These are phyloP conservation scores for Aspergillus niger DNA, from an alignment of 2,329 filamentous ascomycete species.

Conservation along the genomic window DNA sequence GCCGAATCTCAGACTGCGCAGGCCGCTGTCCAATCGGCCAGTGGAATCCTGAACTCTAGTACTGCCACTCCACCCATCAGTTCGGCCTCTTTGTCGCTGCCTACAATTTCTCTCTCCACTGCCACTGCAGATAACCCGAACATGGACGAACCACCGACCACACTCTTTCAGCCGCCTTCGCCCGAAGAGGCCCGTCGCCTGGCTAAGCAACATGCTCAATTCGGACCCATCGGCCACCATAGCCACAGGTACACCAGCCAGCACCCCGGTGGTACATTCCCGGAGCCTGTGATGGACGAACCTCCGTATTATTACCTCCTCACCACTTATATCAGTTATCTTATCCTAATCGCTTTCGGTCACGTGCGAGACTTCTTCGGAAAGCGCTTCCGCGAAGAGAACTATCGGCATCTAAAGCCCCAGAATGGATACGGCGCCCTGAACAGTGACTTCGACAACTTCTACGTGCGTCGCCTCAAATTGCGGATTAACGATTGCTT, in stretches of 20 bases:
- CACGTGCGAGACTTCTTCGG: conserved; percentile 97
- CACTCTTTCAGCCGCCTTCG: conserved; percentile 83
- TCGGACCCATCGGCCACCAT: conserved; percentile 78
- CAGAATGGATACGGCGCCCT: conserved; percentile 90
- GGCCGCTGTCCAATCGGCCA: conserved; percentile 67
- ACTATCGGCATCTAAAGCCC: conserved; percentile 80
- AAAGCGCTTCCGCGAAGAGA: conserved; percentile 85
- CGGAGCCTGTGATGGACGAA: conserved; percentile 86
- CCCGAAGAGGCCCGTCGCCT: conserved; percentile 77
- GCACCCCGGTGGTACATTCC: conserved; percentile 77
- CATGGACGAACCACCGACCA: conserved; percentile 72
- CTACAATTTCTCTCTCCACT: conserved; percentile 88
- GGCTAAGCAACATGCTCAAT: conserved; percentile 82
- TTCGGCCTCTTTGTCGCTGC: conserved; percentile 73
- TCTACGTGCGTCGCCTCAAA: conserved; percentile 92
- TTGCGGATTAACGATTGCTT: conserved; percentile 97
- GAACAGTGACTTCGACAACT: conserved; percentile 98
- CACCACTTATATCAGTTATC: conserved; percentile 97
- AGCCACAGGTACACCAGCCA: conserved; percentile 87
- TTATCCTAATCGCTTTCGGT: conserved; percentile 91
- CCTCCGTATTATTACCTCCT: conserved; percentile 95
- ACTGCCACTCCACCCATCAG: conserved; percentile 64
- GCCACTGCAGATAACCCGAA: conserved; percentile 75
- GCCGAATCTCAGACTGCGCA: conserved; percentile 55
- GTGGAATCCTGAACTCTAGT: conserved; percentile 53